Conservation (phyloP, 208 protist genomes). For the Herpetomonas tarakana region DNA sequence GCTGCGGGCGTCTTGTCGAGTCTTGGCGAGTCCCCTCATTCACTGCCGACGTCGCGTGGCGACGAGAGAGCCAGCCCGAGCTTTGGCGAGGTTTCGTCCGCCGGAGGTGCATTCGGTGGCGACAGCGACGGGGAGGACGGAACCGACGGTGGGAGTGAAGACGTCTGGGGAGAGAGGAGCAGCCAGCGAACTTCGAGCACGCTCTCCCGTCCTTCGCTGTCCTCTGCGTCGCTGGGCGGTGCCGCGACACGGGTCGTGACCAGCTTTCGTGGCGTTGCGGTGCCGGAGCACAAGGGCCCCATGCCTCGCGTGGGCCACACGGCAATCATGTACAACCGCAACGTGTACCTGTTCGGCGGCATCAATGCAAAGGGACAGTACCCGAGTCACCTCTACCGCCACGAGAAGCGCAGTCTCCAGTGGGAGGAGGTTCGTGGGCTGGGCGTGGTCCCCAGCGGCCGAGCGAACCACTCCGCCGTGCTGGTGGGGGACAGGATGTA, state of each 20-base stretch:
- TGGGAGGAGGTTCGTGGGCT: conserved; percentile 79
- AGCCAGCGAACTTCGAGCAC: too few species aligned
- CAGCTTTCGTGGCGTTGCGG: conserved; percentile 45
- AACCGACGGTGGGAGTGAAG: too few species aligned
- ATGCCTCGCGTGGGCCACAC: conserved; percentile 79
- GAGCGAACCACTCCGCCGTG: conserved; percentile 72
- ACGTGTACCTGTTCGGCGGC: conserved; percentile 82
- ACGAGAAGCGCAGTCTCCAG: conserved; percentile 74
- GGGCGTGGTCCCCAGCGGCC: conserved; percentile 66
- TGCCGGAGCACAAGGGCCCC: conserved; percentile 65
- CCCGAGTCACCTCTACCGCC: conserved; percentile 54
- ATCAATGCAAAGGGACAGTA: conserved; percentile 66
- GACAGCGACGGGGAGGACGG: too few species aligned
- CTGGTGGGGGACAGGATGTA: conserved; percentile 69
- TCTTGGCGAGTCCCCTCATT: too few species aligned
- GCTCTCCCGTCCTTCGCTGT: too few species aligned
- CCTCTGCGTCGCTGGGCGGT: neutral
- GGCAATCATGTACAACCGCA: conserved; percentile 62
- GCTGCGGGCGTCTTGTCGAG: too few species aligned
- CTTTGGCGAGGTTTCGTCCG: too few species aligned
- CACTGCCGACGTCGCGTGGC: too few species aligned
- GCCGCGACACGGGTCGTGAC: conserved; percentile 19
- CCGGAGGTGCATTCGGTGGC: too few species aligned
- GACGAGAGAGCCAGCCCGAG: too few species aligned
- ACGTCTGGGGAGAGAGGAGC: too few species aligned